Conservation (phyloP, 2,329 filamentous ascomycete species). For the Pyrenophora graminea region DNA sequence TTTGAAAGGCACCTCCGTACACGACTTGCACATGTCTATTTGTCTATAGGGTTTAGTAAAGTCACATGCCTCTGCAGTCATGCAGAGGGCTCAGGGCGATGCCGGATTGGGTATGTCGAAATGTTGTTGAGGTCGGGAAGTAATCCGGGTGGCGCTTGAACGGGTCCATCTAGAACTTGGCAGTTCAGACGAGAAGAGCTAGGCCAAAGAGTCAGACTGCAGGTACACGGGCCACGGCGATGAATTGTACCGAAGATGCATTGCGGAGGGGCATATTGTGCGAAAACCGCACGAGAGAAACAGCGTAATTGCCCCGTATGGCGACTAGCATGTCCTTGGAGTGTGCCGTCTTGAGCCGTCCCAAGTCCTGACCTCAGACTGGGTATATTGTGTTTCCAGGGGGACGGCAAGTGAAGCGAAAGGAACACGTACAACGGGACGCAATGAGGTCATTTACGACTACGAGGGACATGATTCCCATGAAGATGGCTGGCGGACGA, state of each 20-base stretch:
- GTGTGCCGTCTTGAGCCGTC: no score
- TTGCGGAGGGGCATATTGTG: background rate
- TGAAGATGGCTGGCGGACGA: slow-evolving; percentile 3
- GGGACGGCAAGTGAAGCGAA: slow-evolving; percentile 5
- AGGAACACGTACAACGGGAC: slow-evolving; percentile 1
- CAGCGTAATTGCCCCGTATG: background rate
- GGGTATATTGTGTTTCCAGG: background rate
- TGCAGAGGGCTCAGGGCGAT: no score
- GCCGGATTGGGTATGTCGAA: no score
- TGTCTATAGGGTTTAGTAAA: no score
- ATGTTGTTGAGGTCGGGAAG: slow-evolving; percentile 2
- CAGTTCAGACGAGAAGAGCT: background rate
- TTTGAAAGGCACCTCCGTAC: no score
- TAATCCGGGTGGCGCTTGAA: slow-evolving; percentile 1
- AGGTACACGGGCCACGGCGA: slow-evolving; percentile 9
- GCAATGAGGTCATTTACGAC: slow-evolving; percentile 2
- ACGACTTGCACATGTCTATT: no score
- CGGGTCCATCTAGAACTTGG: background rate
- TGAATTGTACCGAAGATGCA: background rate
- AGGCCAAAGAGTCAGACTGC: slow-evolving; percentile 3
- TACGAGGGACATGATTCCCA: background rate
- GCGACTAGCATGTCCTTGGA: slow-evolving; percentile 1
- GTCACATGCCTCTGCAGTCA: no score
- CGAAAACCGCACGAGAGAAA: background rate
- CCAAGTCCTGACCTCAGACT: background rate